These are phyloP conservation scores for Hyphopichia buzzinii DNA, from an alignment of 1,139 yeast species.

Conservation along the genomic window DNA sequence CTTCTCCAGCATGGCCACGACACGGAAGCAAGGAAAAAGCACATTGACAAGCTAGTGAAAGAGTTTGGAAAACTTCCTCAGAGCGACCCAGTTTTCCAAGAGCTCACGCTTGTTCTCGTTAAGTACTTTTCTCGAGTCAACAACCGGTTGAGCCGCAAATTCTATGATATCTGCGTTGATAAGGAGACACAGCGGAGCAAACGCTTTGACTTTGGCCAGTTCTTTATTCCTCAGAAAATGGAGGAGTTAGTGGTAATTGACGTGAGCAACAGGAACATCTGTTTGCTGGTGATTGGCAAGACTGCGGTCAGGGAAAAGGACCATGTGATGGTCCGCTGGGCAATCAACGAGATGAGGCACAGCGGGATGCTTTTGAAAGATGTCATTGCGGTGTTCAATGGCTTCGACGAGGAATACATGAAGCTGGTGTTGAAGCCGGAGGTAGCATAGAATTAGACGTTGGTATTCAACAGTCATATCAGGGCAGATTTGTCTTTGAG, in stretches of 20 bases:
- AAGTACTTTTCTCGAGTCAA: conserved; percentile 9
- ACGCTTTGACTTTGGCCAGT: not conserved
- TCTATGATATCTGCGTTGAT: conserved; percentile 5
- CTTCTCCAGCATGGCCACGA: conserved; percentile 7
- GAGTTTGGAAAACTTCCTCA: conserved; percentile 10
- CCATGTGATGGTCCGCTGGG: conserved; percentile 26
- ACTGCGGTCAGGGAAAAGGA: conserved; percentile 26
- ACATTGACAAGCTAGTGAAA: conserved; percentile 11
- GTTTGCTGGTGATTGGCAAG: conserved; percentile 17
- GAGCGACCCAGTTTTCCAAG: conserved; percentile 12
- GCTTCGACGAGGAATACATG: conserved; percentile 9
- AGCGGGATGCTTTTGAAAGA: conserved; percentile 29
- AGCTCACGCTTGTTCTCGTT: conserved; percentile 11
- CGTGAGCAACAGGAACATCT: conserved; percentile 5
- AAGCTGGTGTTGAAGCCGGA: conserved; percentile 7
- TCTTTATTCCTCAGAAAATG: not conserved
- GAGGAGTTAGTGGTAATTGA: not conserved
- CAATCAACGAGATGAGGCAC: conserved; percentile 29
- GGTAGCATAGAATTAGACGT: no score
- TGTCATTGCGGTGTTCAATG: conserved; percentile 11
- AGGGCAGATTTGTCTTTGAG: no score
- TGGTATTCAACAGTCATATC: no score
- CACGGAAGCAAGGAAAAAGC: conserved; percentile 4
- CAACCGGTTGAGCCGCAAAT: conserved; percentile 11
- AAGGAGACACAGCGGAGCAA: not conserved